Evolutionary conservation across 2,329 filamentous ascomycete species (phyloP), one percentile per base, ranked within the genome.

Genomic region (Diplodia seriata): DNA sequence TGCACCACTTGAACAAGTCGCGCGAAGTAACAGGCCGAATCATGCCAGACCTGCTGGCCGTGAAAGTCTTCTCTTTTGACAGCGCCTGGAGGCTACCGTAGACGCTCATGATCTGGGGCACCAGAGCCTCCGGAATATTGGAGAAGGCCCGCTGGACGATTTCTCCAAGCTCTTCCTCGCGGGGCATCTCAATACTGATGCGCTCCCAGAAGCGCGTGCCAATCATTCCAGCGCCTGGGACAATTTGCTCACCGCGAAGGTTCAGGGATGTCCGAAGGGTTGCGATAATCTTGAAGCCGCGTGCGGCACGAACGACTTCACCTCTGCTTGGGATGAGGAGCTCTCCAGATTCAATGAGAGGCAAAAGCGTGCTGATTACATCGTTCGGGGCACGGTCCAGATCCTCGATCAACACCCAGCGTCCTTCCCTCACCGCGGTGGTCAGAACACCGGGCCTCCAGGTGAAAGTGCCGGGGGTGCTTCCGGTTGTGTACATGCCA

Each of bases 381-480:
- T 99, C 95, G 71, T 92, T 94, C 4, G 96, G 95, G 12, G 95
- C 95, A 70, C 94, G 89, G 76, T 99, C 94, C 50, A 99, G 85
- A 78, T 99, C 96, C 79, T 99, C 96, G 69, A 99, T 96, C 71
- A 99, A 84, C 7, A 99, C 91, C 96, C 95, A 99, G 74, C 94
- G 87, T 18, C 95, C 96, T 82, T 99, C 94, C 75, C 87, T 90
- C 2, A 98, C 93, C 43, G 96, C 96, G 36, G 93, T 97, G 0
- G 95, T 97, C 72, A 99, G 83, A 23, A 98, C 92, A 80, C 95
- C 95, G 3, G 95, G 88, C 69, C 92, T 89, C 95, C 95, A 99
- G 62, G 88, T 87, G 76, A 99, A 99, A 11, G 92, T 94, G 1
- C 94, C 94, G 1, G 93, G 94, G 69, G 90, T 91, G 18, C 91